Evolutionary conservation across 164 flowering plant genomes (phyloP), one percentile per base, ranked within the genome.

Genomic region (Tetrastigma voinierianum): DNA sequence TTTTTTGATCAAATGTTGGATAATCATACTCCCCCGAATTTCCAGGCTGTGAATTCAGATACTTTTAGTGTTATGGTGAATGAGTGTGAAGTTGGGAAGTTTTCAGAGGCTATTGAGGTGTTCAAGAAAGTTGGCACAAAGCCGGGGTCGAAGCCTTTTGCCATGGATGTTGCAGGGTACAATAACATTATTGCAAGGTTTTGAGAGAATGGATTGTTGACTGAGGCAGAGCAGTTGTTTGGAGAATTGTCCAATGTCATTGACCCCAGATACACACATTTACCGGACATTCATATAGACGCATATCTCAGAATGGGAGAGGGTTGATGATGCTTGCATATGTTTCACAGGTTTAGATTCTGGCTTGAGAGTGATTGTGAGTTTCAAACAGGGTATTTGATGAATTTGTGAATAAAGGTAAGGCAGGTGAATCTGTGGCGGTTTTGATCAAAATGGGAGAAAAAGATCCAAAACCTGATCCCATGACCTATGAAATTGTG

Each of bases 41-140:
- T 74, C 67, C 86, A 81, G 46, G 87, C 87, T 9, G 90, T 92
- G 69, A 90, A 90, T 66, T 80, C 87, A 0, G 96, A 87, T 32
- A 82, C 95, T 0, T 82, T 83, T 71, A 86, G 76, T 46, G 63
- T 85, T 25, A 87, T 90, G 91, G 90, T 90, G 24, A 89, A 88
- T 64, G 89, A 86, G 68, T 86, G 87, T 86, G 57, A 73, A 76
- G 67, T 52, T 61, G 68, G 90, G 65, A 76, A 83, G 70, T 43
- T 82, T 56, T 46, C 70, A 0, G 87, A 87, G 78, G 91, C 88
- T 0, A 57, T 80, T 51, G 83, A 67, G 14, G 68, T 82, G 11
- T 87, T 90, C 66, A 83, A 64, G 75, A 85, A 76, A 80, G 73
- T 60, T 3, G 95, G 96, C 11, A 80, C 78, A 6, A 80, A 80